Conservation (phyloP, 2,329 filamentous ascomycete species). For the Colletotrichum sp. region DNA sequence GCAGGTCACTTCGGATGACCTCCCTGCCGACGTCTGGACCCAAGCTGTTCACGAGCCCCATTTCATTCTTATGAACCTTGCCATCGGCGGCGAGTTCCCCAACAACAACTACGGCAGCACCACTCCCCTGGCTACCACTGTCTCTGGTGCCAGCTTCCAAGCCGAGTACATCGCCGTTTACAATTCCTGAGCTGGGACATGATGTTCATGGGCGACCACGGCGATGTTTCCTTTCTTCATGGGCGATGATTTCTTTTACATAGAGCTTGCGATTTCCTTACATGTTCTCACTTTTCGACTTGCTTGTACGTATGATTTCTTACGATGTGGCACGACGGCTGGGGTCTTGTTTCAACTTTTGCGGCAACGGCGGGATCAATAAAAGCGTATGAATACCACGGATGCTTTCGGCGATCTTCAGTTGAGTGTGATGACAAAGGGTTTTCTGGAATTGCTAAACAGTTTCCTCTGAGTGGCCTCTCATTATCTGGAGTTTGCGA, state of each 20-base stretch:
- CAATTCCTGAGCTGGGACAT: not conserved
- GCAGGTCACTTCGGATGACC: slow-evolving; percentile 27
- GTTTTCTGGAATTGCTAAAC: rapidly evolving
- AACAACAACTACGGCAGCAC: slow-evolving; percentile 6
- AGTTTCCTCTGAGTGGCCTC: not conserved
- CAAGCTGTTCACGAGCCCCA: slow-evolving; percentile 32
- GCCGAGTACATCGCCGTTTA: slow-evolving; percentile 26
- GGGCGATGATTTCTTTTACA: not conserved
- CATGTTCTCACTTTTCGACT: not conserved
- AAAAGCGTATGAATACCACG: not conserved
- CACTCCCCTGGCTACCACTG: slow-evolving; percentile 14
- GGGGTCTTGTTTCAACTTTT: not conserved
- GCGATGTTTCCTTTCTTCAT: not conserved
- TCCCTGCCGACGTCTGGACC: slow-evolving; percentile 36
- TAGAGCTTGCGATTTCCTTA: not conserved
- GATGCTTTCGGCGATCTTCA: not conserved
- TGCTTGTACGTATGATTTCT: not conserved
- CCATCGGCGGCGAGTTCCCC: slow-evolving; percentile 44
- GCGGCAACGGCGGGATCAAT: not conserved
- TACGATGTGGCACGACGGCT: not conserved
- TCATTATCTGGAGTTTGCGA: not conserved
- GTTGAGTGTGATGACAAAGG: not conserved
- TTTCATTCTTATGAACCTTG: slow-evolving; percentile 44
- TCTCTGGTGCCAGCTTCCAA: slow-evolving; percentile 19
- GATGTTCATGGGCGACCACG: not conserved